phyloP scores from a whole-genome alignment of 495 filamentous ascomycete species.

The Penicillium riverlandense region DNA sequence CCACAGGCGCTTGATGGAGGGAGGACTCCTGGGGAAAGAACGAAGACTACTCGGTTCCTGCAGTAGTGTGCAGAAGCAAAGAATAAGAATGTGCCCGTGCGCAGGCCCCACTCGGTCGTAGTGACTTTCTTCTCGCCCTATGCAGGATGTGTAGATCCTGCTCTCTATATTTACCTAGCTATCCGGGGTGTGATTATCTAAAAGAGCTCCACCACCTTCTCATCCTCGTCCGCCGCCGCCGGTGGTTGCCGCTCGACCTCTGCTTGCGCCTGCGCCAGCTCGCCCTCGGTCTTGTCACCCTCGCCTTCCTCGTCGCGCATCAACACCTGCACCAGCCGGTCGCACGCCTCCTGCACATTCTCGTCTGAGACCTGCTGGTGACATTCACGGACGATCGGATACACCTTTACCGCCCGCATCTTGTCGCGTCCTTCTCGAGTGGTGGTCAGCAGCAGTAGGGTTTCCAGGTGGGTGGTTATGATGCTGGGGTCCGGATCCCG shows the following conservation, averaged over 20 bases:
- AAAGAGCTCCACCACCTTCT: conserved; percentile 33
- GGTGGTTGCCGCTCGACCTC: conserved; percentile 6
- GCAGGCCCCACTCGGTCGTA: too few species aligned
- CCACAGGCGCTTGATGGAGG: too few species aligned
- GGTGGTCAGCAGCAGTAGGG: conserved; percentile 72
- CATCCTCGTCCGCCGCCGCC: conserved; percentile 28
- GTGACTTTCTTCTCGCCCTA: too few species aligned
- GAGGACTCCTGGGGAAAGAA: too few species aligned
- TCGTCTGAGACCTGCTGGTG: conserved; percentile 77
- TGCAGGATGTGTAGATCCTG: too few species aligned
- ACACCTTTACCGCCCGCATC: conserved; percentile 71
- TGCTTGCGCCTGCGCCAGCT: conserved; percentile 12
- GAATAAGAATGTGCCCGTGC: too few species aligned
- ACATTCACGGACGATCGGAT: conserved; percentile 81
- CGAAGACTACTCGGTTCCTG: too few species aligned
- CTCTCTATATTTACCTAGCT: not conserved
- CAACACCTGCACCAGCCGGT: conserved; percentile 83
- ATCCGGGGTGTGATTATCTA: conserved; percentile 9
- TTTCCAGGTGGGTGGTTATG: conserved; percentile 81
- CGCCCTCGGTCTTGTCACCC: conserved; percentile 15
- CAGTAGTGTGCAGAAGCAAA: too few species aligned
- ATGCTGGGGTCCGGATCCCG: conserved; percentile 69
- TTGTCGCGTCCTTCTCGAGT: conserved; percentile 65
- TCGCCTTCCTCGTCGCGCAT: conserved; percentile 67
- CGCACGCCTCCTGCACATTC: conserved; percentile 74